These are phyloP conservation scores for Ascochyta pisi DNA, from an alignment of 2,329 filamentous ascomycete genomes.

Conservation along the genomic window DNA sequence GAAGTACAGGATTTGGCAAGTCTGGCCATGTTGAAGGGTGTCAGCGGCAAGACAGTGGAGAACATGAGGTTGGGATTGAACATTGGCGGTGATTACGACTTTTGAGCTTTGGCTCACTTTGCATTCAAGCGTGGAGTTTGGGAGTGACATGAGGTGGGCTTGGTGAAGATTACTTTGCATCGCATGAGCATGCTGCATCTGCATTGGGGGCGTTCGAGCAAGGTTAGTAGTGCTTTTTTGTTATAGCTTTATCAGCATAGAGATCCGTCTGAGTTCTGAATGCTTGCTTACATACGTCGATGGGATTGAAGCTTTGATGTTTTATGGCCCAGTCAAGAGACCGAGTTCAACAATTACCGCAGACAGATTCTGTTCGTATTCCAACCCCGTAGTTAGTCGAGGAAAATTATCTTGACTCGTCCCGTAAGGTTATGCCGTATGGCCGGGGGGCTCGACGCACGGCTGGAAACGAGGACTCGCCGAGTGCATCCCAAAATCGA, in stretches of 20 bases:
- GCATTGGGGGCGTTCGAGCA: conserved; percentile 4
- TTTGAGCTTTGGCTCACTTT: conserved; percentile 26
- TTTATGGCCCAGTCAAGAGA: too few relatives aligned
- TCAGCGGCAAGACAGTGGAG: conserved; percentile 59
- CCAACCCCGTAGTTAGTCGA: too few relatives aligned
- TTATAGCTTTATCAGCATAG: not conserved
- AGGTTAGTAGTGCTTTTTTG: not conserved
- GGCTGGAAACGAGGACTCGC: too few relatives aligned
- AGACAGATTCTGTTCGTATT: too few relatives aligned
- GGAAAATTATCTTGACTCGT: too few relatives aligned
- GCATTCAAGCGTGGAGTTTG: conserved; percentile 32
- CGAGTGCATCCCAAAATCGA: too few relatives aligned
- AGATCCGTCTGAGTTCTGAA: not conserved
- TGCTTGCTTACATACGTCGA: too few relatives aligned
- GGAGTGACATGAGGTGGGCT: not conserved
- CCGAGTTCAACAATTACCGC: too few relatives aligned
- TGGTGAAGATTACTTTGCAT: not conserved
- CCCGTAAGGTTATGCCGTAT: too few relatives aligned
- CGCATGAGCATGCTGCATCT: conserved; percentile 7
- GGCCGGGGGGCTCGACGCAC: too few relatives aligned
- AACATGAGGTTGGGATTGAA: conserved; percentile 55
- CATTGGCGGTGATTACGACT: conserved; percentile 28
- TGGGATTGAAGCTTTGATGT: too few relatives aligned
- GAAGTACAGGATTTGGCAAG: conserved; percentile 52
- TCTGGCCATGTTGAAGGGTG: conserved; percentile 56